Base-by-base conservation (phyloP, 305 asterid genomes). In the Petunia hybrid region DNA sequence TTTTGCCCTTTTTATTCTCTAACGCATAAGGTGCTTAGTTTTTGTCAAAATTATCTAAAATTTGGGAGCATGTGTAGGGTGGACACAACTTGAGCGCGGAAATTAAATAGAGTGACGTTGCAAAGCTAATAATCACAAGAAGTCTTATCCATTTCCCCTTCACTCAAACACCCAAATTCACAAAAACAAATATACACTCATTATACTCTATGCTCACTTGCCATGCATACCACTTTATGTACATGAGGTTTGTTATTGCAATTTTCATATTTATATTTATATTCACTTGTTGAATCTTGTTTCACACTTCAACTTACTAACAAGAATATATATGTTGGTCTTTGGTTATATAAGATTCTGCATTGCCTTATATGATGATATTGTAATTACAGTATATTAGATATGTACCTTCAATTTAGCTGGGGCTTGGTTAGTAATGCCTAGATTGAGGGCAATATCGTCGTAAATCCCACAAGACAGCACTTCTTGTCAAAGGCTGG, bases 21-120 rank as follows among this genome's bases (percentile, higher is more conserved):
- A 22, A 22, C 31, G 31, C 31, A 22, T 22, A 22, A 22, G 31
- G 31, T 22, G 31, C 31, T 22, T 22, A 22, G 31, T 22, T 22
- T 22, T 22, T 22, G 31, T 22, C 31, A 22, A 22, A 22, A 22
- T 22, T 22, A 22, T 22, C 31, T 22, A 22, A 22, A 22, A 22
- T 22, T 22, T 22, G 31, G 31, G 31, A 22, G 31, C 31, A 22
- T 22, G 31, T 22, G 31, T 22, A 22, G 31, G 31, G 31, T 22
- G 31, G 31, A 22, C 31, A 22, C 31, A 22, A 22, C 31, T 22
- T 22, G 31, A 22, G 31, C 31, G 31, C 31, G 31, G 31, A 22
- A 22, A 22, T 22, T 22, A 22, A 22, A 22, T 22, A 22, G 31
- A 22, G 75, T 59, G 80, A 83, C 82, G 85, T 81, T 73, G 84